A percentile compares a stretch with the other conserved stretches of the same genome.
phyloP scores from a whole-genome alignment of 202 grass and related monocot genomes.

The Panicum hallii region DNA sequence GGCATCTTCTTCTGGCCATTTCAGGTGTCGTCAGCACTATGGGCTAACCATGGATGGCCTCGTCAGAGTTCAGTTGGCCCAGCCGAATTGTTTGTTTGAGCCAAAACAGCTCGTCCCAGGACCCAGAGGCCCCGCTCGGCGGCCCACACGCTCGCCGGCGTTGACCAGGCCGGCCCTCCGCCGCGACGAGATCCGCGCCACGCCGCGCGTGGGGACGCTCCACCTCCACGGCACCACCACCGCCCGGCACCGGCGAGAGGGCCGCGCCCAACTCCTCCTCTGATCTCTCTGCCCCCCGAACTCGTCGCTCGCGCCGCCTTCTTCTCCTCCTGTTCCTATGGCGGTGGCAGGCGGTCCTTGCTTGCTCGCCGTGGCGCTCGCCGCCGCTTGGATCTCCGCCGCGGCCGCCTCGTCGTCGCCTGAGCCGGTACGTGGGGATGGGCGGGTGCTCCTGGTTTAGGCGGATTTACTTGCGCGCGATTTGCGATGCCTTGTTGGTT shows the following conservation, averaged over 20 bases:
- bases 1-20: too few relatives aligned
- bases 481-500: neutral
- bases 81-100: too few relatives aligned
- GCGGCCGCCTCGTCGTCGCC: neutral
- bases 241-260: neutral
- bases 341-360: neutral
- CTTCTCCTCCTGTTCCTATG: slow-evolving; percentile 18
- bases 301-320: neutral
- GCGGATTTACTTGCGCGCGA: neutral
- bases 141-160: neutral
- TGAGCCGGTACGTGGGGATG: slow-evolving; percentile 27
- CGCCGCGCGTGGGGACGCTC: neutral
- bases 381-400: slow-evolving; percentile 31
- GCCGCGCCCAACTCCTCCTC: neutral
- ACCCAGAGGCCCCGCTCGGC: too few relatives aligned
- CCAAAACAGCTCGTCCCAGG: too few relatives aligned
- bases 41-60: too few relatives aligned
- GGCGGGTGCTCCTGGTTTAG: neutral
- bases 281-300: neutral
- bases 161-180: neutral
- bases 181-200: slow-evolving; percentile 2
- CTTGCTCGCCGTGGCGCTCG: slow-evolving; percentile 39
- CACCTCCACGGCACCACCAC: neutral
- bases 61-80: too few relatives aligned
- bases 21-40: too few relatives aligned